Conservation (phyloP, 345 rosid species). For the Hibiscus trionum region DNA sequence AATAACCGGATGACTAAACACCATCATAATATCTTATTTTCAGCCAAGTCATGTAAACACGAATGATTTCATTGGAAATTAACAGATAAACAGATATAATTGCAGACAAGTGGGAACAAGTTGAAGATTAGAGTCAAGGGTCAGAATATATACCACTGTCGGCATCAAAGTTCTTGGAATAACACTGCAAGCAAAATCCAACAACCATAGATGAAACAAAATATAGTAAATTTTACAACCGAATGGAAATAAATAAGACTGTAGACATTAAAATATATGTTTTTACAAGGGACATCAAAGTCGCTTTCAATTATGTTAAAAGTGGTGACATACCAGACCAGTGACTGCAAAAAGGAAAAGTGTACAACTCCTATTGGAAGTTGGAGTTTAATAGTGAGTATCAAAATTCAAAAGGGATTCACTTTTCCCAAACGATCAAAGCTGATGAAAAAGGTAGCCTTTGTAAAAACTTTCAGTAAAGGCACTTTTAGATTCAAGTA, state of each 20-base stretch:
- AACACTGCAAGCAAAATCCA: conserved; percentile 58
- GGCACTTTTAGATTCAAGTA: neutral
- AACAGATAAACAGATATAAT: neutral
- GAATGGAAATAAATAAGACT: neutral
- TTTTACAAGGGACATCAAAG: neutral
- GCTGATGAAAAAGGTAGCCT: neutral
- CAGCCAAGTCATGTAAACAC: neutral
- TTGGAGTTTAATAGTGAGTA: conserved; percentile 12
- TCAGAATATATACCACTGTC: conserved; percentile 50
- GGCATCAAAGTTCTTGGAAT: conserved; percentile 84
- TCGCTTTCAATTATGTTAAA: neutral
- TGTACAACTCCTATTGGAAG: conserved; percentile 1
- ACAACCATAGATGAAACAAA: neutral
- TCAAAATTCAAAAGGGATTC: conserved; percentile 12
- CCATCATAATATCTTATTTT: neutral
- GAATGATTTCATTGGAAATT: neutral
- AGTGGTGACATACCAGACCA: neutral
- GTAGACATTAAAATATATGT: neutral
- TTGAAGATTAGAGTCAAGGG: neutral
- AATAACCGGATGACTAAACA: neutral
- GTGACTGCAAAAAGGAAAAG: neutral
- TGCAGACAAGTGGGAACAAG: conserved; percentile 4
- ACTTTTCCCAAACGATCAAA: conserved; percentile 11
- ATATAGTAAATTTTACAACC: neutral
- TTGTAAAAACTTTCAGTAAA: neutral